phyloP scores from a whole-genome alignment of 441 rosid species.

The Isatis lusitanica region DNA sequence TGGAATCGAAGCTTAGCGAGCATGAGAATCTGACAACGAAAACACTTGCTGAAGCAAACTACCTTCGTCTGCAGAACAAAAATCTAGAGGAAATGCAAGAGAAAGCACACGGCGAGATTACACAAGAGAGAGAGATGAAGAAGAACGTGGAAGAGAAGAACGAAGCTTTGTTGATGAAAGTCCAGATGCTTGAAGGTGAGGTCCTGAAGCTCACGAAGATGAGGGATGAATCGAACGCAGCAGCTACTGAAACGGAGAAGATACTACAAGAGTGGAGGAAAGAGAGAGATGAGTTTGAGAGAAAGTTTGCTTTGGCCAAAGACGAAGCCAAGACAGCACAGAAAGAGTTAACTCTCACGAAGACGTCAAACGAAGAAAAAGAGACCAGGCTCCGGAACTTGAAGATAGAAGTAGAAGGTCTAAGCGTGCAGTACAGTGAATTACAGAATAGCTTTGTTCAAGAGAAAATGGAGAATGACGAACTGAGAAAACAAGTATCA shows the following conservation, averaged over 20 bases:
- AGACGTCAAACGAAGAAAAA: constrained; percentile 56
- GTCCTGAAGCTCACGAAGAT: constrained; percentile 47
- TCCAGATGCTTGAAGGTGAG: constrained; percentile 40
- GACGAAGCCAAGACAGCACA: constrained; percentile 52
- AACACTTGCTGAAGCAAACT: constrained; percentile 53
- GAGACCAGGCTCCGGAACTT: constrained; percentile 50
- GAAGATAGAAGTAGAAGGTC: constrained; percentile 54
- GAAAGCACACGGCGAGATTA: constrained; percentile 45
- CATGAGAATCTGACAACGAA: constrained; percentile 46
- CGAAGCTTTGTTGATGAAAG: constrained; percentile 36
- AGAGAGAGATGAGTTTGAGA: constrained; percentile 59
- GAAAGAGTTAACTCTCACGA: constrained; percentile 49
- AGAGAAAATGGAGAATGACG: constrained; percentile 68
- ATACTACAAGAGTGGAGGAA: constrained; percentile 50
- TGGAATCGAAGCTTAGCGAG: constrained; percentile 59
- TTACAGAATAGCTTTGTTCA: constrained; percentile 49
- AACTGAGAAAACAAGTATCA: constrained; percentile 51
- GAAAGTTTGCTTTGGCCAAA: constrained; percentile 45
- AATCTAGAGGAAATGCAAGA: constrained; percentile 55
- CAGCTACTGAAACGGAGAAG: constrained; percentile 49
- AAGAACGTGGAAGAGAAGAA: constrained; percentile 43
- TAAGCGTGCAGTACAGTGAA: constrained; percentile 46
- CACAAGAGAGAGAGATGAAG: constrained; percentile 39
- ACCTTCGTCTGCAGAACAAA: constrained; percentile 47
- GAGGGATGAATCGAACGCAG: constrained; percentile 41